These are phyloP conservation scores for Acacia concinna DNA, from an alignment of 331 rosid genomes.

Conservation along the genomic window DNA sequence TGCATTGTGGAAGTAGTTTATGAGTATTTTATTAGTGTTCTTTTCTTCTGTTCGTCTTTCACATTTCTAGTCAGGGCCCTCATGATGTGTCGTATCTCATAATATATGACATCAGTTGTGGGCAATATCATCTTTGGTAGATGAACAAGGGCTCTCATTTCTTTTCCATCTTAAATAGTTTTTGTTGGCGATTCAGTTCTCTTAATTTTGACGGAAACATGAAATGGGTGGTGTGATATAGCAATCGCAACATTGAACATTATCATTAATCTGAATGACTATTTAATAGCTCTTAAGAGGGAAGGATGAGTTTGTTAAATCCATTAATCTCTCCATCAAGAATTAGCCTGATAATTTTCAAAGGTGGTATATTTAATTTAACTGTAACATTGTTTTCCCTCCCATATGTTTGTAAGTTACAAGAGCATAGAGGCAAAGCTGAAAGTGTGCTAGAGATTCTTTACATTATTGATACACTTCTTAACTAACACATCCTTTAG, in stretches of 20 bases:
- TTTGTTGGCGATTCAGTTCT: conserved; percentile 3
- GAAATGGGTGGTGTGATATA: background rate
- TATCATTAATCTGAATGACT: background rate
- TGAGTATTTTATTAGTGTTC: background rate
- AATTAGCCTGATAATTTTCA: background rate
- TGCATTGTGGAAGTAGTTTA: background rate
- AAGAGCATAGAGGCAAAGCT: background rate
- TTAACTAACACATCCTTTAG: conserved; percentile 26
- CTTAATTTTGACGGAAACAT: background rate
- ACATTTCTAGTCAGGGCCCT: background rate
- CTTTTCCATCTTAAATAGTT: background rate
- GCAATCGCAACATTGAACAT: background rate
- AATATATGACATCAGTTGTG: background rate
- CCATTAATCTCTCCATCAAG: background rate
- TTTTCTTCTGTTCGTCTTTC: background rate
- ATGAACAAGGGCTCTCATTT: background rate
- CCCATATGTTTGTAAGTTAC: background rate
- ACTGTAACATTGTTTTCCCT: background rate
- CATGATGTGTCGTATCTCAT: background rate
- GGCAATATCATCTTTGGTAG: background rate
- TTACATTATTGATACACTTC: conserved; percentile 24
- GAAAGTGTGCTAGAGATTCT: background rate
- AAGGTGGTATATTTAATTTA: background rate
- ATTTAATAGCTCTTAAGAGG: background rate
- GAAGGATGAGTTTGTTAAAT: background rate